These are phyloP conservation scores for Casuarina glauca DNA, from an alignment of 306 rosid species.

Conservation along the genomic window DNA sequence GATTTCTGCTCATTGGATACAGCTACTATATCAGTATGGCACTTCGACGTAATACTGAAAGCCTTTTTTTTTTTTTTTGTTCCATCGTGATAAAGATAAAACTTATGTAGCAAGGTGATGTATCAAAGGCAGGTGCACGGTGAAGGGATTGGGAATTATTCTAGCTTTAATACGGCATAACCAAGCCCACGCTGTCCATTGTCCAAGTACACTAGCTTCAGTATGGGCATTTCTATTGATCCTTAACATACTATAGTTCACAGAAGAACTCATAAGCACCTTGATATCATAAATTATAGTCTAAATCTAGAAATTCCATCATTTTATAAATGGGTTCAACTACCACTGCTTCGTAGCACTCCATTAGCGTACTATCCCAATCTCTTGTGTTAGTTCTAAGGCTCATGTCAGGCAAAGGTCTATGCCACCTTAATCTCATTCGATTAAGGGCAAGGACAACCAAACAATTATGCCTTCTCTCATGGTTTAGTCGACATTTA, in stretches of 20 bases:
- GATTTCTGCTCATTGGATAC: neutral
- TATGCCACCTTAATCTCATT: neutral
- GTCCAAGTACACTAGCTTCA: neutral
- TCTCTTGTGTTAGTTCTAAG: neutral
- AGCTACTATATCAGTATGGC: too few species aligned
- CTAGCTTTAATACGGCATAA: neutral
- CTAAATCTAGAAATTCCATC: neutral
- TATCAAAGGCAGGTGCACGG: neutral
- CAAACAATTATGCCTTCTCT: neutral
- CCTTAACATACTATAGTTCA: neutral
- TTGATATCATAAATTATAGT: too few species aligned
- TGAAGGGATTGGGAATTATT: neutral
- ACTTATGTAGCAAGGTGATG: too few species aligned
- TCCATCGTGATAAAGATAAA: too few species aligned
- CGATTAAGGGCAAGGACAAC: neutral
- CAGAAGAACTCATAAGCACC: neutral
- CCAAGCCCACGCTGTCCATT: neutral
- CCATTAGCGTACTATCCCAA: neutral
- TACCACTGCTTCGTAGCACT: neutral
- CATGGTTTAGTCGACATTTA: too few species aligned
- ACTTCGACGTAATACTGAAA: too few species aligned
- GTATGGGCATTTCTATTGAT: neutral
- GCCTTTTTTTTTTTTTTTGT: too few species aligned
- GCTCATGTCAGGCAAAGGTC: neutral
- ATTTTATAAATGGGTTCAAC: neutral